These are phyloP conservation scores for Trichoderma atrobrunneum DNA, from an alignment of 2,329 filamentous ascomycete genomes.

Conservation along the genomic window DNA sequence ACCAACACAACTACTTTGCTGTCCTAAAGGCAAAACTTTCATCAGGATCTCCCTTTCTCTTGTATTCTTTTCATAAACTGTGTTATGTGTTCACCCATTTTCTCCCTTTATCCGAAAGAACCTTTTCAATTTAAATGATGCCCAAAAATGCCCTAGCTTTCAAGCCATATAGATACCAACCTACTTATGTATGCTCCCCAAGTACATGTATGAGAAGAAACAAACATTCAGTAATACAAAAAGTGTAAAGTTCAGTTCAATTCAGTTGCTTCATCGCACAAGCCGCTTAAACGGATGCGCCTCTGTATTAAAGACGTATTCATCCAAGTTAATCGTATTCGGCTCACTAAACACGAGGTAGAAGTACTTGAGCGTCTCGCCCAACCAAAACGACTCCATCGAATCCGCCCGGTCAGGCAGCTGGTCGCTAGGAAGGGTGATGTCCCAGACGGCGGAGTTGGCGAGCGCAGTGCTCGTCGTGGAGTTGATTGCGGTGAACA, in stretches of 20 bases:
- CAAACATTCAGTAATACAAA: background rate
- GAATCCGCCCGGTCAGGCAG: conserved; percentile 48
- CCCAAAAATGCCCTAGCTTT: background rate
- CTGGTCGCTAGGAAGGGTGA: conserved; percentile 27
- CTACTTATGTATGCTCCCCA: background rate
- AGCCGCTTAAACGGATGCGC: conserved; percentile 45
- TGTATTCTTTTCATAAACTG: background rate
- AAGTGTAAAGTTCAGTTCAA: background rate
- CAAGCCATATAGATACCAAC: background rate
- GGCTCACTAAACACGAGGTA: conserved; percentile 69
- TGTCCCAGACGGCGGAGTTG: conserved; percentile 48
- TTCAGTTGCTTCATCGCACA: conserved; percentile 43
- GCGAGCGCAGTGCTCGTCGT: conserved; percentile 47
- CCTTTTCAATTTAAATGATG: background rate
- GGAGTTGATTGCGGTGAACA: conserved; percentile 48
- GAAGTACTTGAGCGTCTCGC: conserved; percentile 74
- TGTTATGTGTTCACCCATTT: background rate
- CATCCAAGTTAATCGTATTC: conserved; percentile 61
- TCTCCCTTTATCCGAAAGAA: background rate
- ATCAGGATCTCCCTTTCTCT: background rate
- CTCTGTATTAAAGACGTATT: conserved; percentile 62
- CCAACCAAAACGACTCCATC: conserved; percentile 70
- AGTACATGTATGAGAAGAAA: background rate
- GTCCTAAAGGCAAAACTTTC: background rate
- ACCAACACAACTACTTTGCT: background rate